Evolutionary conservation across 257 asterid genomes (phyloP).

Genomic region (Scutellaria barbata): DNA sequence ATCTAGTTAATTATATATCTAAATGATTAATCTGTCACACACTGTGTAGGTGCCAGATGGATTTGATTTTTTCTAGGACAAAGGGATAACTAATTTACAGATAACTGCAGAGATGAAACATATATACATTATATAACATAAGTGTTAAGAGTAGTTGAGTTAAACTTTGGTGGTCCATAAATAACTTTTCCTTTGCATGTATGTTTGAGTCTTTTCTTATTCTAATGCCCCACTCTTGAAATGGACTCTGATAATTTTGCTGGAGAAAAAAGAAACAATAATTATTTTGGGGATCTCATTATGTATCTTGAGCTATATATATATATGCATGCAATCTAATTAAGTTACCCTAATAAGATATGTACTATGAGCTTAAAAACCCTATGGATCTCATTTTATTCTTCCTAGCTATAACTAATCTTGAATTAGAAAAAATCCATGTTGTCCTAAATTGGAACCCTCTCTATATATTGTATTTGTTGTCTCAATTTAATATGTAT

Average conservation of each 20-base stretch:
- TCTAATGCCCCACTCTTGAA: slow-evolving; percentile 45
- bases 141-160: slow-evolving; percentile 17
- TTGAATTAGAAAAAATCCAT: not conserved
- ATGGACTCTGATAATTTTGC: slow-evolving; percentile 43
- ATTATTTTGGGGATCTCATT: not conserved
- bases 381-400: not conserved
- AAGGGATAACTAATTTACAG: not conserved
- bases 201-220: slow-evolving; percentile 40
- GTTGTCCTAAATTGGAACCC: not conserved
- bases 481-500: not conserved
- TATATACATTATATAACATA: too few species aligned
- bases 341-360: not conserved
- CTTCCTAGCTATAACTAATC: not conserved
- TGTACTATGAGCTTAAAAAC: not conserved
- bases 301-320: not conserved
- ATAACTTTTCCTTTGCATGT: slow-evolving; percentile 35
- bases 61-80: not conserved
- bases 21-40: not conserved
- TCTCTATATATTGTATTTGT: not conserved
- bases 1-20: not conserved
- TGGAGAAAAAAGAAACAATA: slow-evolving; percentile 12
- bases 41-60: not conserved
- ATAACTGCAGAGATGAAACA: not conserved
- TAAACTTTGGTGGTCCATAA: slow-evolving; percentile 35
- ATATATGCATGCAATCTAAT: not conserved